These are phyloP conservation scores for Boletus smithii DNA, from an alignment of 1,284 basidiomycete species.

Conservation along the genomic window DNA sequence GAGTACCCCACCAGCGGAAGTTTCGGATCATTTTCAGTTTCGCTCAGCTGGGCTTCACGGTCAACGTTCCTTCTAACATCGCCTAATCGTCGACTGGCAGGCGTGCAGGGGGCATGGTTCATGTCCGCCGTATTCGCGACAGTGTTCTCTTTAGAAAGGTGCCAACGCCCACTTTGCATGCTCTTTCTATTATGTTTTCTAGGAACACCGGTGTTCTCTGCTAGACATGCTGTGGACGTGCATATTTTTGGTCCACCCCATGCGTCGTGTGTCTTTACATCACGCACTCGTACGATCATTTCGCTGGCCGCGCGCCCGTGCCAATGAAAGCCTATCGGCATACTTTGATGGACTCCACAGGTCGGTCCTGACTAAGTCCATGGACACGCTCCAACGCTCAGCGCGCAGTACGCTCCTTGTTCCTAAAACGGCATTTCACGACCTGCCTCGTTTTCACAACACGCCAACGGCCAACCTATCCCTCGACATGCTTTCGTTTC, in stretches of 20 bases:
- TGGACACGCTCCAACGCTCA: slow-evolving; percentile 10
- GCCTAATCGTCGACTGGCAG: slow-evolving; percentile 21
- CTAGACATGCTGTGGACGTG: slow-evolving; percentile 14
- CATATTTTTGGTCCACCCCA: slow-evolving; percentile 16
- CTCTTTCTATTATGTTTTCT: slow-evolving; percentile 24
- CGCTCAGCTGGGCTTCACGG: slow-evolving; percentile 8
- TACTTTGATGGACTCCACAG: slow-evolving; percentile 11
- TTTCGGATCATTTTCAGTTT: slow-evolving; percentile 16
- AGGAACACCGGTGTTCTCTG: slow-evolving; percentile 14
- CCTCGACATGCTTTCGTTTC: slow-evolving; percentile 7
- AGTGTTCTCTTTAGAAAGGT: slow-evolving; percentile 26
- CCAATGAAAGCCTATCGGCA: slow-evolving; percentile 6
- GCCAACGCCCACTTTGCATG: slow-evolving; percentile 11
- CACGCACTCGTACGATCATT: slow-evolving; percentile 19
- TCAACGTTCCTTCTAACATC: slow-evolving; percentile 24
- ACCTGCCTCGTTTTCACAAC: slow-evolving; percentile 24
- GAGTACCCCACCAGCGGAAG: slow-evolving; percentile 1
- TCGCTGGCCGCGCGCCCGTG: slow-evolving; percentile 11
- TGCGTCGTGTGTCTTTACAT: slow-evolving; percentile 29
- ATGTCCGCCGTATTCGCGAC: slow-evolving; percentile 27
- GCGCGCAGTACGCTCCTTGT: slow-evolving; percentile 7
- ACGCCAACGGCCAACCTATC: slow-evolving; percentile 11
- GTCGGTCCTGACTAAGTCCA: slow-evolving; percentile 22
- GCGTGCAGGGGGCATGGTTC: slow-evolving; percentile 24
- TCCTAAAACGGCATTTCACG: slow-evolving; percentile 18